Evolutionary conservation across 2,329 filamentous ascomycete genomes (phyloP).

Genomic region (Exophiala viscosa): DNA sequence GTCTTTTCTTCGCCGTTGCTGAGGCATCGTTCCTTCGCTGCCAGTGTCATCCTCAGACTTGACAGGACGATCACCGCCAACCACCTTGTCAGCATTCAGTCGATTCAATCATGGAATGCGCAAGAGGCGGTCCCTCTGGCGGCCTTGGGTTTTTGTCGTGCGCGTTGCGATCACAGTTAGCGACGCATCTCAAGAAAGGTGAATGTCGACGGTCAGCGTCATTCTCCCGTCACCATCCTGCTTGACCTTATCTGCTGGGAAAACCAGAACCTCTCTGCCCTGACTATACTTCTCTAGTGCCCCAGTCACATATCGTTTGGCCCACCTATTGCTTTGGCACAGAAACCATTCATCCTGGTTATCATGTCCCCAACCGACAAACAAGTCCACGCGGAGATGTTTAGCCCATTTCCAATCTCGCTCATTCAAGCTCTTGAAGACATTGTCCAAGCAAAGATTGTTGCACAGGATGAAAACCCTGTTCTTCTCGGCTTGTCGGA

Average conservation of each 20-base stretch:
- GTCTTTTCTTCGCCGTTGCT: no score
- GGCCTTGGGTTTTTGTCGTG: not conserved
- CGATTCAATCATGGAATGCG: not conserved
- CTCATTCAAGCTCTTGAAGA: constrained; percentile 13
- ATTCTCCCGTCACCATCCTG: constrained; percentile 13
- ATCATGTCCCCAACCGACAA: constrained; percentile 15
- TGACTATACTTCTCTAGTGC: constrained; percentile 11
- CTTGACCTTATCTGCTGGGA: constrained; percentile 9
- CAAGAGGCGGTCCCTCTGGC: not conserved
- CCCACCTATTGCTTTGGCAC: constrained; percentile 18
- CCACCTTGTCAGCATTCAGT: no score
- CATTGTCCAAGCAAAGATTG: constrained; percentile 19
- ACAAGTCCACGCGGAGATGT: constrained; percentile 16
- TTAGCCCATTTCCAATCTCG: constrained; percentile 18
- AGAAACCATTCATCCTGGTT: constrained; percentile 21
- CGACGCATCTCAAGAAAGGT: constrained; percentile 8
- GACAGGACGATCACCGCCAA: no score
- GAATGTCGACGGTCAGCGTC: constrained; percentile 16
- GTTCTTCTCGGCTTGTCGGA: not conserved
- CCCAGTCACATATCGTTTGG: constrained; percentile 15
- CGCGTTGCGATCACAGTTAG: no score
- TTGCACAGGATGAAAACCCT: constrained; percentile 18
- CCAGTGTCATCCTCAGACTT: no score
- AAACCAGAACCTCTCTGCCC: constrained; percentile 9
- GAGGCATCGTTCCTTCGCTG: no score